A percentile compares a stretch with the other conserved stretches of the same genome.
Conservation (phyloP, 2,329 filamentous ascomycete species). For the Eutypella sp. region DNA sequence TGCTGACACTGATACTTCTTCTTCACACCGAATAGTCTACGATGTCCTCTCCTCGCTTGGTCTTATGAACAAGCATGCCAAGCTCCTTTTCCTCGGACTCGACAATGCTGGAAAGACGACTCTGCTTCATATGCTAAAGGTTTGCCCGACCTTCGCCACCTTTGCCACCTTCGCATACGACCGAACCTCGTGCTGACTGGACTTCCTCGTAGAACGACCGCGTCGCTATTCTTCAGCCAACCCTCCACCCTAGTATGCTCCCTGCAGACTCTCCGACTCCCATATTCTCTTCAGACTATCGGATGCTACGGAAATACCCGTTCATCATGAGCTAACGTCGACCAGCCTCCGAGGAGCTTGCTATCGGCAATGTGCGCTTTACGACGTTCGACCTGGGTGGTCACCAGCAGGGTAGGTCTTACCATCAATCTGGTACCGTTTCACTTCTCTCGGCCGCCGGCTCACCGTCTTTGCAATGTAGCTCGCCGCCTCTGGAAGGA, state of each 20-base stretch:
- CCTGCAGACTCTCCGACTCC: constrained; percentile 2
- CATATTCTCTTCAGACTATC: constrained; percentile 3
- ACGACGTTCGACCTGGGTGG: constrained; percentile 92
- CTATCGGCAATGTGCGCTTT: constrained; percentile 89
- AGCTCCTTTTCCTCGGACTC: constrained; percentile 87
- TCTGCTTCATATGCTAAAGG: constrained; percentile 92
- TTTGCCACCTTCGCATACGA: constrained; percentile 10
- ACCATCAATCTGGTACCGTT: neutral
- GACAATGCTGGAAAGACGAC: constrained; percentile 96
- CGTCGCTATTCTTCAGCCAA: constrained; percentile 85
- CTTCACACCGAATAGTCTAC: constrained; percentile 58
- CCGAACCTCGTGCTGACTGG: constrained; percentile 6
- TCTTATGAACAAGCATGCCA: constrained; percentile 91
- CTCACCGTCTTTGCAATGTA: constrained; percentile 28
- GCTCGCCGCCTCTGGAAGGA: constrained; percentile 93
- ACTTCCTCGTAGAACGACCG: constrained; percentile 67
- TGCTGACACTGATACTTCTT: too few relatives aligned
- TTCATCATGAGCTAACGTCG: constrained; percentile 17
- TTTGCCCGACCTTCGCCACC: too few relatives aligned
- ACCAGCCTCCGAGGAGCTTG: constrained; percentile 81
- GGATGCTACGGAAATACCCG: constrained; percentile 11
- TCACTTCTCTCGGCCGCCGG: neutral
- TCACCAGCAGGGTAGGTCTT: constrained; percentile 73
- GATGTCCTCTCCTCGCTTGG: constrained; percentile 83
- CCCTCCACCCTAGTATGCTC: constrained; percentile 79